A percentile compares a stretch with the other conserved stretches of the same genome.
Conservation (phyloP, 1,139 yeast species). For the Arxiozyma telluris region DNA sequence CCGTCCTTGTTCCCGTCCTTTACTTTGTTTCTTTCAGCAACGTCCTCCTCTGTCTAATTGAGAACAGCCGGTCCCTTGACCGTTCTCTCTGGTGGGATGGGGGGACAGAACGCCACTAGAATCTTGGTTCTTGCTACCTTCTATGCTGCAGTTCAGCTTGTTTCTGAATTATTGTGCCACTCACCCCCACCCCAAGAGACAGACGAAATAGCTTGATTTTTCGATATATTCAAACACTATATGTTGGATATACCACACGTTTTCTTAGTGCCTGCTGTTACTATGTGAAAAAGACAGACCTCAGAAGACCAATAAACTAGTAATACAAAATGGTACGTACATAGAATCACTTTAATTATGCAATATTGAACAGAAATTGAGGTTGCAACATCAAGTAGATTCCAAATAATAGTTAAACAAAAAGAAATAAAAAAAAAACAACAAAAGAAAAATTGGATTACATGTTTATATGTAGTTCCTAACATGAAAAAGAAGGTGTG, state of each 20-base stretch:
- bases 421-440: too few relatives aligned
- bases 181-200: neutral
- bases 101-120: neutral
- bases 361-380: neutral
- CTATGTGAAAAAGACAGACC: neutral
- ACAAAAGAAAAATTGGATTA: too few relatives aligned
- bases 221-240: neutral
- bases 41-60: neutral
- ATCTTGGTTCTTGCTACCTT: neutral
- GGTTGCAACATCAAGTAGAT: neutral
- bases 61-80: neutral
- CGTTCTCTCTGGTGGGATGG: neutral
- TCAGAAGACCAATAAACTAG: neutral
- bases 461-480: too few relatives aligned
- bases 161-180: neutral
- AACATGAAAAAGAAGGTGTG: neutral
- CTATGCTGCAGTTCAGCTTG: neutral
- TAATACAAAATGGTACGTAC: constrained; percentile 3
- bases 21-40: neutral
- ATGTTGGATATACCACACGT: neutral
- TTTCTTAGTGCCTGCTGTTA: neutral
- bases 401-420: neutral
- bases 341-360: neutral
- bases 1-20: neutral
- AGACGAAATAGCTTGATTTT: neutral